A percentile compares a stretch with the other conserved stretches of the same genome.
These are phyloP conservation scores for Chaetomiaceae sp. DNA, from an alignment of 2,329 filamentous ascomycete species.

Conservation along the genomic window DNA sequence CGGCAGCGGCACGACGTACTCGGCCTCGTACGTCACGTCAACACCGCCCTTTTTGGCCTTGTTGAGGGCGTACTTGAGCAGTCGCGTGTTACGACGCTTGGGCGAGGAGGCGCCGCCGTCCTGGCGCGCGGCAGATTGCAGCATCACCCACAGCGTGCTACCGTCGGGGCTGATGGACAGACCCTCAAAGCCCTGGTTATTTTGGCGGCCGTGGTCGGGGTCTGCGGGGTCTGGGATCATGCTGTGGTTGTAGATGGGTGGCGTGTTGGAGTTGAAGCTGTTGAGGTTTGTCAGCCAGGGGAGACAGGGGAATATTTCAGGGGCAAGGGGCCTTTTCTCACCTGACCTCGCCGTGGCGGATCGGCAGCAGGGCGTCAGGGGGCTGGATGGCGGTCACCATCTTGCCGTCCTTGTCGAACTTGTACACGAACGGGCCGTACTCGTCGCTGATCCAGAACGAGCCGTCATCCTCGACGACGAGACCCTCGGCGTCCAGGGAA, in stretches of 20 bases:
- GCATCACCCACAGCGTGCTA: slow-evolving; percentile 58
- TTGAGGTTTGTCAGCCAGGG: no score
- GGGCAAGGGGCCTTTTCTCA: not conserved
- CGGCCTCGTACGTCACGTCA: slow-evolving; percentile 47
- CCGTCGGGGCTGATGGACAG: slow-evolving; percentile 60
- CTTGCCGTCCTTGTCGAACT: slow-evolving; percentile 53
- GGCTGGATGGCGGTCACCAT: slow-evolving; percentile 62
- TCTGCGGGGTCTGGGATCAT: slow-evolving; percentile 49
- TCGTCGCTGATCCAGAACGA: slow-evolving; percentile 68
- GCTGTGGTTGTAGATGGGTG: slow-evolving; percentile 54
- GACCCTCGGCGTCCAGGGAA: slow-evolving; percentile 61
- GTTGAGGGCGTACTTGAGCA: slow-evolving; percentile 61
- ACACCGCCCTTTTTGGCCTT: slow-evolving; percentile 28
- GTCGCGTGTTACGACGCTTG: slow-evolving; percentile 53
- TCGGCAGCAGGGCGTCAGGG: slow-evolving; percentile 59
- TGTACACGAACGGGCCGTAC: slow-evolving; percentile 67
- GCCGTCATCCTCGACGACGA: slow-evolving; percentile 56
- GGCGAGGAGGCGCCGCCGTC: slow-evolving; percentile 27
- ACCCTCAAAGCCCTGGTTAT: slow-evolving; percentile 74
- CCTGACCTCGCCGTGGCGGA: slow-evolving; percentile 51
- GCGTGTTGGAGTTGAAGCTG: slow-evolving; percentile 41
- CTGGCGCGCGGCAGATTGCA: slow-evolving; percentile 62
- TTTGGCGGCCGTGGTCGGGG: slow-evolving; percentile 58
- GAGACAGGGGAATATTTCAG: no score
- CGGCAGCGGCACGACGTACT: slow-evolving; percentile 65